Conservation (phyloP, 1,284 basidiomycete genomes). For the Taiwanofungus camphoratus region DNA sequence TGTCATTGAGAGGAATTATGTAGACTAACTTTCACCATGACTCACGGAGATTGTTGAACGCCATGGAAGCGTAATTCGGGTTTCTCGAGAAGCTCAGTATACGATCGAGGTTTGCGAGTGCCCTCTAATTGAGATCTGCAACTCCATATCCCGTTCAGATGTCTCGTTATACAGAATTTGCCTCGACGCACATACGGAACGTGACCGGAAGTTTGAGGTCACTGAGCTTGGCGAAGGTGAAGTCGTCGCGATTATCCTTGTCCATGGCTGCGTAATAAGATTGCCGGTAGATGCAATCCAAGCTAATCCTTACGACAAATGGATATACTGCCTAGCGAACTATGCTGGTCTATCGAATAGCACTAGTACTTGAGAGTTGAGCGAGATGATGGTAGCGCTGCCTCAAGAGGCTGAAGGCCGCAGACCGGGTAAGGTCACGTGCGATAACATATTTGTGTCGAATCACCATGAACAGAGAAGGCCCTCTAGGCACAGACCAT, state of each 20-base stretch:
- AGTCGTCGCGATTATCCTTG: constrained; percentile 75
- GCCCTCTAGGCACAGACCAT: too few species aligned
- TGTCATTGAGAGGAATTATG: constrained; percentile 16
- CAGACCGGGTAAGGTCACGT: too few species aligned
- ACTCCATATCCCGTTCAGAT: not conserved
- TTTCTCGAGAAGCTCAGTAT: constrained; percentile 72
- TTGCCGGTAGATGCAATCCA: too few species aligned
- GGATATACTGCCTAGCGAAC: too few species aligned
- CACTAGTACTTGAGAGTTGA: too few species aligned
- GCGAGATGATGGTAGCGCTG: too few species aligned
- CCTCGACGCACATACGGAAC: constrained; percentile 77
- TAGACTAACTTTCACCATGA: constrained; percentile 7
- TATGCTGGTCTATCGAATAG: too few species aligned
- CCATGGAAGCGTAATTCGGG: constrained; percentile 78
- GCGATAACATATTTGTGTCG: too few species aligned
- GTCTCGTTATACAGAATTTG: not conserved
- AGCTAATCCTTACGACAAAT: too few species aligned
- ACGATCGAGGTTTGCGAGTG: constrained; percentile 57
- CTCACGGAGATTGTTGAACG: constrained; percentile 67
- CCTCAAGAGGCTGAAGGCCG: too few species aligned
- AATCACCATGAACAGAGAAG: too few species aligned
- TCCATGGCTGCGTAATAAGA: constrained; percentile 64
- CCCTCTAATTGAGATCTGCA: constrained; percentile 82
- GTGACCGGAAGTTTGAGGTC: constrained; percentile 85
- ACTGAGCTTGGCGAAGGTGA: constrained; percentile 84